Evolutionary conservation across 495 filamentous ascomycete species (phyloP), one percentile per base, ranked within the genome.

Genomic region (Cercophora scortea): DNA sequence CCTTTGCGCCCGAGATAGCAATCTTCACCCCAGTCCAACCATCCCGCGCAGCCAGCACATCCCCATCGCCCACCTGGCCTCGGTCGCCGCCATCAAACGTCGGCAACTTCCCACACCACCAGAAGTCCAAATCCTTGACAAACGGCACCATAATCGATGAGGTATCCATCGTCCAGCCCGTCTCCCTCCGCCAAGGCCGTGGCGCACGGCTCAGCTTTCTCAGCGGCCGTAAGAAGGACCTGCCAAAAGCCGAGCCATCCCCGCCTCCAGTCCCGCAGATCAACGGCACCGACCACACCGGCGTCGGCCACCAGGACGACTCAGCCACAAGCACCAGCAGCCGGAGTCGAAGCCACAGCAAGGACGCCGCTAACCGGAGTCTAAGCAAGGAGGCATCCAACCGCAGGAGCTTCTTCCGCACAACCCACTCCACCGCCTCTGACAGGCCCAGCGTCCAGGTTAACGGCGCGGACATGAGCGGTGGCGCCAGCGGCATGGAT

Each of bases 1-100:
- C 79, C 4, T 89, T 81, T 49, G 81, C 74, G 3, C 73, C 72
- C 5, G 85, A 89, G 64, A 72, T 88, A 33, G 72, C 76, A 7
- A 61, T 74, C 32, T 79, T 87, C 63, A 70, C 72, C 42, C 68
- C 72, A 2, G 59, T 60, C 18, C 63, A 63, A 47, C 61, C 65
- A 50, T 55, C 56, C 12, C 65, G 65, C 13, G 64, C 66, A 1
- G 58, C 55, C 45, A 42, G 8, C 38, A 55, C 64, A n/a, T 63
- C 60, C 2, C 68, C 70, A 11, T 75, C 72, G 15, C 67, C 73
- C 6, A 69, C 62, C 15, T 76, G 71, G 73, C 67, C 68, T 2
- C 58, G 64, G 18, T 65, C 71, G 10, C 69, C 72, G 8, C 66
- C 66, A 0, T 55, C 61, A 4, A 58, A 47, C 33, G 58, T 63